phyloP scores from a whole-genome alignment of 495 filamentous ascomycete species.

The Xylaria intraflava region DNA sequence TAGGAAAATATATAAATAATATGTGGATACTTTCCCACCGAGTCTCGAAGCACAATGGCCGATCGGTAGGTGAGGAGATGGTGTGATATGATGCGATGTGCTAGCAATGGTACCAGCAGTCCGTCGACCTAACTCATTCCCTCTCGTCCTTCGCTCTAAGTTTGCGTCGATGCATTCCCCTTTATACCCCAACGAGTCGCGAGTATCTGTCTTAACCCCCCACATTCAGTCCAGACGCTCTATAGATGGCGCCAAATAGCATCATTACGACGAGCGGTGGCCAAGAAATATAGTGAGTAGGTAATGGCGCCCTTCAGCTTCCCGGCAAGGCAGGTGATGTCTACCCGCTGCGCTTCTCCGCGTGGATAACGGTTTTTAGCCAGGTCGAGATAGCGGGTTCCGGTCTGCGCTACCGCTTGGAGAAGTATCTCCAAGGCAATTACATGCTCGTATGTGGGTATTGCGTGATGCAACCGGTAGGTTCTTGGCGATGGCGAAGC shows the following conservation, averaged over 20 bases:
- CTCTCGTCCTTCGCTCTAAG: neutral
- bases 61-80: neutral
- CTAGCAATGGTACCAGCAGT: neutral
- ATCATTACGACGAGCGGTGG: constrained; percentile 1
- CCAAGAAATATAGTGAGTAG: neutral
- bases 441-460: constrained; percentile 3
- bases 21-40: neutral
- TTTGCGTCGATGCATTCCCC: neutral
- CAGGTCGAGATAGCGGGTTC: neutral
- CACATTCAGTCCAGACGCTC: neutral
- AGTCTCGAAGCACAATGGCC: neutral
- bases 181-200: neutral
- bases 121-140: neutral
- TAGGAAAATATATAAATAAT: neutral
- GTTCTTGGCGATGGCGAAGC: constrained; percentile 3
- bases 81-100: neutral
- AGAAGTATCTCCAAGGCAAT: neutral
- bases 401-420: neutral
- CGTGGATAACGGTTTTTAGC: neutral
- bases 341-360: constrained; percentile 1
- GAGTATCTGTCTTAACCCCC: neutral
- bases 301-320: neutral
- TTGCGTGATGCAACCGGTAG: constrained; percentile 9
- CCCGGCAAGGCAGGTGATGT: constrained; percentile 11
- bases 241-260: constrained; percentile 6